These are phyloP conservation scores for Xylariaceae sp. DNA, from an alignment of 2,329 filamentous ascomycete genomes.

Conservation along the genomic window DNA sequence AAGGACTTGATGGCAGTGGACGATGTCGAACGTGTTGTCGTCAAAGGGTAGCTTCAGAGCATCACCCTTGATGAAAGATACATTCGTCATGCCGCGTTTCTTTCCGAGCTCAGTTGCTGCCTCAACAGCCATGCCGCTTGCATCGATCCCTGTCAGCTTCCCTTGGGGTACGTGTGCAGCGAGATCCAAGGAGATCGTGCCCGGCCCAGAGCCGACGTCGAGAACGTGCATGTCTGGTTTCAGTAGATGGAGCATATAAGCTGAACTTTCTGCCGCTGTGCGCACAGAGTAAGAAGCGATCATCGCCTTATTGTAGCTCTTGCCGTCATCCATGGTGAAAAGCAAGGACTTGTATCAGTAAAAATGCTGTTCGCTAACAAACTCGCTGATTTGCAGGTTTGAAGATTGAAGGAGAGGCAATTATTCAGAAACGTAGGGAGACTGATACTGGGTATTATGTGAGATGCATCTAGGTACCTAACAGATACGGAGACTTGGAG, in stretches of 20 bases:
- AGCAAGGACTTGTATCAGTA: no score
- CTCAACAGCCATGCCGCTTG: slow-evolving; percentile 6
- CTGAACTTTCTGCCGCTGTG: slow-evolving; percentile 9
- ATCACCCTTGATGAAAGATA: slow-evolving; percentile 7
- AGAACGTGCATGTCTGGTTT: slow-evolving; percentile 12
- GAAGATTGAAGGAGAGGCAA: no score
- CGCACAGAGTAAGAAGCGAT: slow-evolving; percentile 11
- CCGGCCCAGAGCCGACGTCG: slow-evolving; percentile 15
- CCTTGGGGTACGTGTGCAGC: slow-evolving; percentile 9
- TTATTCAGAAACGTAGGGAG: no score
- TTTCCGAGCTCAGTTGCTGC: background rate
- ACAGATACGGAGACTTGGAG: no score
- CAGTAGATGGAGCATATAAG: slow-evolving; percentile 11
- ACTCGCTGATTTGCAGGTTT: no score
- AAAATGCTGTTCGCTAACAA: no score
- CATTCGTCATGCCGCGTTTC: slow-evolving; percentile 7
- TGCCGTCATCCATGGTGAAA: background rate
- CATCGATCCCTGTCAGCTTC: slow-evolving; percentile 9
- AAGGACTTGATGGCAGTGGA: slow-evolving; percentile 17
- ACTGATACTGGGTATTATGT: no score
- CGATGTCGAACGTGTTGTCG: slow-evolving; percentile 14
- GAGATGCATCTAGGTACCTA: no score
- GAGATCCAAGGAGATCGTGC: slow-evolving; percentile 12
- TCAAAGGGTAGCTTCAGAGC: slow-evolving; percentile 11
- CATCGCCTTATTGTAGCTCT: slow-evolving; percentile 10